These are phyloP conservation scores for Pseudozyma thailandica DNA, from an alignment of 1,284 basidiomycete species.

Conservation along the genomic window DNA sequence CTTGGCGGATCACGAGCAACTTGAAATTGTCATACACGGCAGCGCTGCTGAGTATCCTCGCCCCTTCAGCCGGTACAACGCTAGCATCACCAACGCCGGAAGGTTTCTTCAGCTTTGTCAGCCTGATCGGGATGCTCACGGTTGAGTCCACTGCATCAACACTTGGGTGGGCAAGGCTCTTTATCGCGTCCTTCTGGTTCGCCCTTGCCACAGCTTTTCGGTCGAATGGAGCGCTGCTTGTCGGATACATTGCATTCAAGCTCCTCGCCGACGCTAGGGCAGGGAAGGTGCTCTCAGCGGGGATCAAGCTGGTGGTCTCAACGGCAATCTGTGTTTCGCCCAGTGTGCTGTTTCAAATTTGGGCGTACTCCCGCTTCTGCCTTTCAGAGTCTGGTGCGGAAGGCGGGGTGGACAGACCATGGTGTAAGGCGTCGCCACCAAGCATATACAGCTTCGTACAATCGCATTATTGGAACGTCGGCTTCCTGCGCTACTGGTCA, in stretches of 20 bases:
- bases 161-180: conserved; percentile 70
- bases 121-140: conserved; percentile 42
- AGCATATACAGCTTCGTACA: conserved; percentile 87
- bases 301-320: conserved; percentile 1
- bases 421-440: conserved; percentile 77
- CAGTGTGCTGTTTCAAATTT: conserved; percentile 77
- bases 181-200: conserved; percentile 75
- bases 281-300: background rate
- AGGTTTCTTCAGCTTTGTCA: conserved; percentile 81
- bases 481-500: conserved; percentile 88
- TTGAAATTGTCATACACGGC: conserved; percentile 74
- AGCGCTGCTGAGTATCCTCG: conserved; percentile 78
- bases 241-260: conserved; percentile 73
- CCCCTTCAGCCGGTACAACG: conserved; percentile 79
- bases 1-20: conserved; percentile 67
- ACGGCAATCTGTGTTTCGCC: conserved; percentile 70
- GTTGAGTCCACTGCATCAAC: conserved; percentile 9
- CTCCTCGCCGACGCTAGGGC: conserved; percentile 15
- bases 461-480: conserved; percentile 83
- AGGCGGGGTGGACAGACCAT: conserved; percentile 71
- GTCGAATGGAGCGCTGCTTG: conserved; percentile 82
- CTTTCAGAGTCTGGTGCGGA: background rate
- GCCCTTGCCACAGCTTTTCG: conserved; percentile 77
- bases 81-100: conserved; percentile 81
- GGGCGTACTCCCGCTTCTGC: conserved; percentile 79